Evolutionary conservation across 2,329 filamentous ascomycete species (phyloP).

Genomic region (Aureobasidium sp.): DNA sequence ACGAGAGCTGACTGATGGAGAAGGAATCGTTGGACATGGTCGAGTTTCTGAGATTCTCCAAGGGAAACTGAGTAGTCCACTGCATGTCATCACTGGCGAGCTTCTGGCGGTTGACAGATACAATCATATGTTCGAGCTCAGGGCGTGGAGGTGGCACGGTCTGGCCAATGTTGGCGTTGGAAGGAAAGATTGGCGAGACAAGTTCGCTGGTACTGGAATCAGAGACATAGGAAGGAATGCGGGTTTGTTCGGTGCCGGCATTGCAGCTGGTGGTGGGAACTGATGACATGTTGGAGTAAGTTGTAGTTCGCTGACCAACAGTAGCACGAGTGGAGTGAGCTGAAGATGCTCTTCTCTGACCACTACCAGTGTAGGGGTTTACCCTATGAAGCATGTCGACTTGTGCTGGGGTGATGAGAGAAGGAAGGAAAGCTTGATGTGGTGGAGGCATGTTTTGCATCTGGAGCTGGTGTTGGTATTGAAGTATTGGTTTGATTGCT

Average conservation of each 20-base stretch:
- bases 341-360: not conserved
- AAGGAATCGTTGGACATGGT: not conserved
- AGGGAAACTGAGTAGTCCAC: not conserved
- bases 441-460: not conserved
- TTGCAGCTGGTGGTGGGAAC: no score
- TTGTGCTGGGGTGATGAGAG: not conserved
- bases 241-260: not conserved
- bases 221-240: not conserved
- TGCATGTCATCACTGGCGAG: not conserved
- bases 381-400: not conserved
- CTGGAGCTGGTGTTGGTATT: not conserved
- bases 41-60: not conserved
- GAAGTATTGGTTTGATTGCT: not conserved
- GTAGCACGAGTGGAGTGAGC: not conserved
- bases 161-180: not conserved
- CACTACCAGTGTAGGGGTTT: no score
- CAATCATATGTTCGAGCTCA: not conserved
- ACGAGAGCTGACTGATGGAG: not conserved
- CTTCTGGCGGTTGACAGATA: not conserved
- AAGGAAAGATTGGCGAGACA: not conserved
- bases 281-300: not conserved
- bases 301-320: not conserved
- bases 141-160: not conserved
- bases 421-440: not conserved
- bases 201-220: not conserved